Base-by-base conservation (phyloP, 2,329 filamentous ascomycete genomes). In the Phialocephala sp. region DNA sequence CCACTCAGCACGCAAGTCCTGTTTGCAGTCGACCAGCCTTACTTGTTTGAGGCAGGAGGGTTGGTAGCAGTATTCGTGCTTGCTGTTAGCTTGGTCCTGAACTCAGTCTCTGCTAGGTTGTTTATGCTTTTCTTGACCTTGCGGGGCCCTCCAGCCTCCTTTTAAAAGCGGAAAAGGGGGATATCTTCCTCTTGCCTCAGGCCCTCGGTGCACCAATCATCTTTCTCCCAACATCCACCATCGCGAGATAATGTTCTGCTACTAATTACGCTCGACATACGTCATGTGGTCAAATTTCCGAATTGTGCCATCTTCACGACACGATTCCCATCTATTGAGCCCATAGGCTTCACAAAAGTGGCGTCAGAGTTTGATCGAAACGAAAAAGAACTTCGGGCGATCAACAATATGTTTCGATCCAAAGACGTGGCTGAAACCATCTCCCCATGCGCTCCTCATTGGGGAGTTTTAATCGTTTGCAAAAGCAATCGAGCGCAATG, bases 351-450 rank as follows among this genome's bases (percentile, higher is more conserved):
- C 24, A 52, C 11, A 15, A 15, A 9, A n/a, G 11, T 11, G 18
- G 6, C 41, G 18, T 18, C 15, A 43, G n/a, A 43, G 15, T 6
- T 32, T 32, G 27, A 32, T 65, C 43, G 60, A 61, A 61, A 50
- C 58, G 43, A 62, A 52, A 65, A 62, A 45, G 20, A 58, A 65
- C 6, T 47, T 60, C 50, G 32, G 52, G 20, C 20, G 52, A 39
- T 47, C 39, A 57, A 57, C 32, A 61, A 57, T 55, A 20, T n/a
- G 32, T 39, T 24, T 47, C 39, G 39, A 36, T 39, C 57, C 39
- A 60, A 37, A 27, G 15, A 47, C 27, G 43, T 52, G 58, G 62
- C 62, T 60, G 62, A 64, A 60, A 63, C 56, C 59, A 35, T 18
- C n/a, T 22, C 35, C 52, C 52, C 52, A 35, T 32, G 18, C 24